A percentile compares a stretch with the other conserved stretches of the same genome.
Conservation (phyloP, 768 basidiomycete genomes). For the Hygrocybe coccinea region DNA sequence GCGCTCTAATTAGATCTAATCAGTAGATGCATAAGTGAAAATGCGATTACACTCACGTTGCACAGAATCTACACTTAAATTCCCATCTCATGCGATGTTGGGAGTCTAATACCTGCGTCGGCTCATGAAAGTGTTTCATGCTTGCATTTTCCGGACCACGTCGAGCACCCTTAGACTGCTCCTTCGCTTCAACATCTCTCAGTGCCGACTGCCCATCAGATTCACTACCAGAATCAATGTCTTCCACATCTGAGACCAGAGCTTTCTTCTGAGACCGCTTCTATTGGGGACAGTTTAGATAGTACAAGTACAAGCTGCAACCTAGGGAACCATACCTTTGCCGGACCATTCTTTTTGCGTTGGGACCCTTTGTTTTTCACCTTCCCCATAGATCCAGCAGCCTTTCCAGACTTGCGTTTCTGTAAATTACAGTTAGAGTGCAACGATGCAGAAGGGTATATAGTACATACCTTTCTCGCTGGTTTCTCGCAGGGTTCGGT, state of each 20-base stretch:
- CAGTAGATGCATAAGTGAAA: not conserved
- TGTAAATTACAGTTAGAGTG: too few relatives aligned
- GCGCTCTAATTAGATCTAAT: not conserved
- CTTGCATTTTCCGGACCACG: constrained; percentile 1
- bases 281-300: too few relatives aligned
- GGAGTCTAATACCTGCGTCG: not conserved
- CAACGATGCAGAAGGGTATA: too few relatives aligned
- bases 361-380: too few relatives aligned
- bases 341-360: too few relatives aligned
- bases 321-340: too few relatives aligned
- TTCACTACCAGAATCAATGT: constrained; percentile 7
- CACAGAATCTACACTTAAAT: constrained; percentile 9
- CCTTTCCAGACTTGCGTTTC: too few relatives aligned
- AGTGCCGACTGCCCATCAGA: constrained; percentile 9
- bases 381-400: too few relatives aligned
- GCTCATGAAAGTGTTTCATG: constrained; percentile 6
- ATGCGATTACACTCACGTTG: not conserved
- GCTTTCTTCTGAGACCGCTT: too few relatives aligned
- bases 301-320: too few relatives aligned
- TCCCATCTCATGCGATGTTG: constrained; percentile 2
- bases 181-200: not conserved
- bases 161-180: not conserved
- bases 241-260: not conserved
- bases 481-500: too few relatives aligned
- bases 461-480: too few relatives aligned